Base-by-base conservation (phyloP, 2,329 filamentous ascomycete species). In the Paecilomyces fulvus region DNA sequence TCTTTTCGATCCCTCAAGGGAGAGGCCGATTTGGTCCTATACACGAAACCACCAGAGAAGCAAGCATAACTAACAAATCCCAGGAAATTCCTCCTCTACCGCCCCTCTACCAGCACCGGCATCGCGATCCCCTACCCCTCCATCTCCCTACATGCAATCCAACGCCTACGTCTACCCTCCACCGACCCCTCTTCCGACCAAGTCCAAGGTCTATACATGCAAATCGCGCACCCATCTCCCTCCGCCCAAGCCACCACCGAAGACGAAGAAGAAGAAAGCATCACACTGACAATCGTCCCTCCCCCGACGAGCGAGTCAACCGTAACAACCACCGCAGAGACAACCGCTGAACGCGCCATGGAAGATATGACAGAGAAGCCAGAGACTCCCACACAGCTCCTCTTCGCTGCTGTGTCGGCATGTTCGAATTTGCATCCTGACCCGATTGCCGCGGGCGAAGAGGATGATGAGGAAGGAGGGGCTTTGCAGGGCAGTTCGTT, bases 381-480 rank as follows among this genome's bases (percentile, higher is more conserved):
- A 8, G 70, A 76, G 52, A 70, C 72, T 1, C 69, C 73, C 1
- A 74, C 70, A 1, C 70, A 75, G 56, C 63, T 66, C 14, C 70
- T 79, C 25, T 79, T 75, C 62, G 65, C 67, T 8, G 76, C 77
- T 3, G 69, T 79, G 3, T 78, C 76, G 1, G 72, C 75, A 1
- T 79, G 77, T 61, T 76, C 76, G 23, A 77, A 79, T 58, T 63
- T 79, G 20, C 76, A 79, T 59, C 77, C 77, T 0, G 77, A 79
- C 56, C 75, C 75, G 0, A 61, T 70, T 10, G 67, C 69, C 28
- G 60, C 62, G 2, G 72, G 66, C 1, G 72, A 71, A 21, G 71
- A 73, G 20, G 69, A 71, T 3, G 68, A 70, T 2, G 70, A 67
- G 3, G 66, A 65, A 4, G 64, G 62, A 10, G 64, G 62, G 0